These are phyloP conservation scores for Amanita subjunquillea DNA, from an alignment of 768 basidiomycete species.

Conservation along the genomic window DNA sequence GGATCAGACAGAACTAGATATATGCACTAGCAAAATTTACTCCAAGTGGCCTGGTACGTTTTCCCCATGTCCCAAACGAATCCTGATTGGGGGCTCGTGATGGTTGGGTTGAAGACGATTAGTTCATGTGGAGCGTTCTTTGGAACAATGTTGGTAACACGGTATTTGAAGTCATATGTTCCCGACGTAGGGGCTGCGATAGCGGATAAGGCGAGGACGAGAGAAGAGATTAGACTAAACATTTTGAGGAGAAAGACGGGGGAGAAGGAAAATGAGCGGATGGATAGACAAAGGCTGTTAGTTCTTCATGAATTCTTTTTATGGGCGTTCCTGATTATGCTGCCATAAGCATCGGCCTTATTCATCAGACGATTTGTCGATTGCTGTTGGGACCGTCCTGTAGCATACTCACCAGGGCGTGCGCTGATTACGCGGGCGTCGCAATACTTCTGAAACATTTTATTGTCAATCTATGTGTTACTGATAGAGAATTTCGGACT, in stretches of 20 bases:
- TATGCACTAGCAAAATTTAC: slow-evolving; percentile 4
- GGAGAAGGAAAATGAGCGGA: neutral
- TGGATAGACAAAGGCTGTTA: too few relatives aligned
- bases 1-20: neutral
- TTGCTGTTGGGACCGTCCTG: too few relatives aligned
- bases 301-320: too few relatives aligned
- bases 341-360: too few relatives aligned
- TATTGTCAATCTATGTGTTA: neutral
- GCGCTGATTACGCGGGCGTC: neutral
- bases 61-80: slow-evolving; percentile 23
- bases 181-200: neutral
- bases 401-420: neutral
- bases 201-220: neutral
- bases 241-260: neutral
- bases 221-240: neutral
- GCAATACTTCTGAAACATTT: neutral
- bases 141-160: neutral
- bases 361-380: too few relatives aligned
- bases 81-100: slow-evolving; percentile 22
- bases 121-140: slow-evolving; percentile 6
- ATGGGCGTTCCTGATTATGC: too few relatives aligned
- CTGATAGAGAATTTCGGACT: slow-evolving; percentile 39
- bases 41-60: slow-evolving; percentile 29
- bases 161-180: neutral
- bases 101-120: slow-evolving; percentile 25